Evolutionary conservation across 768 basidiomycete genomes (phyloP), one percentile per base, ranked within the genome.

Genomic region (Tricholoma saponaceum): DNA sequence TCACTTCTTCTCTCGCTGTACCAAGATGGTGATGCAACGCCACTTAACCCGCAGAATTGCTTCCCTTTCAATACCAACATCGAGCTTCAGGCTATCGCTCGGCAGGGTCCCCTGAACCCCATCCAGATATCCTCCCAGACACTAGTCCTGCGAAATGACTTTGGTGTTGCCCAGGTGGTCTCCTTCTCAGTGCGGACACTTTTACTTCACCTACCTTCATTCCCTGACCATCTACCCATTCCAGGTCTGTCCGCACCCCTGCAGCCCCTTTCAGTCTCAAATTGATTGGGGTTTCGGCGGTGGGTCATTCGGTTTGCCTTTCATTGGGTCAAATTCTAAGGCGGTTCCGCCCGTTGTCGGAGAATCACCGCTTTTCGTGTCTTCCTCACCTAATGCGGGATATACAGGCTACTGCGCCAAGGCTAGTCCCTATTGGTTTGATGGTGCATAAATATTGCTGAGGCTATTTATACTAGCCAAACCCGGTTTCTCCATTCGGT

Each of bases 1-100:
- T 74, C 75, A 4, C 60, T 70, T 64, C 74, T 67, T 35, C 65
- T 82, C 14, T 74, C 78, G 55, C 63, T 83, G 16, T 83, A 77
- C 65, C 76, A 72, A 70, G 59, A 67, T 54, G 58, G 25, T 22
- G 52, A 56, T 16, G 63, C 63, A 7, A 57, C 66, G 6, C 59
- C 67, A 10, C 60, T 61, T 13, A 60, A 55, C 35, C 54, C 66
- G 1, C 39, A 59, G 13, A 54, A 55, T 16, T 63, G 61, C 50
- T 56, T 64, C 57, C 39, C 39, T 37, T n/a, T 37, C 13, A 37
- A 13, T 13, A 37, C 35, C 35, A 41, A 41, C 18, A 18, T 41
- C 18, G n/a, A 41, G 39, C 39, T 41, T 20, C 39, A 41, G 18
- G 39, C 39, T 20, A 41, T 41, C 9, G 14, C 39, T 20, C 14